These are phyloP conservation scores for Hypseocharis bilobata DNA, from an alignment of 441 rosid genomes.

Conservation along the genomic window DNA sequence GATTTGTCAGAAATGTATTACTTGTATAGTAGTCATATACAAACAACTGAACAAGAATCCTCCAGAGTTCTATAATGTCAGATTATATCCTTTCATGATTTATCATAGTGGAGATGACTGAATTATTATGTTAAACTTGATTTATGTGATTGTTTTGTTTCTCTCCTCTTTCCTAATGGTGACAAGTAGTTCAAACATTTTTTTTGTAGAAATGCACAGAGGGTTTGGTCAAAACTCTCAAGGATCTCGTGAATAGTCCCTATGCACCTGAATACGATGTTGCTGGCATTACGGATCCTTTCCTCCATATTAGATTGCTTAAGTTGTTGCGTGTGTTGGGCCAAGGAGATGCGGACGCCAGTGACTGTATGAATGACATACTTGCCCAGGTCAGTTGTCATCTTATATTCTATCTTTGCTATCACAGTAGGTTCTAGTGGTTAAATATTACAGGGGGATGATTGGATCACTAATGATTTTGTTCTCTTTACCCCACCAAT, in stretches of 20 bases:
- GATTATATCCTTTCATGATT: not conserved
- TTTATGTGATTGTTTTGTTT: constrained; percentile 10
- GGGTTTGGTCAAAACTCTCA: constrained; percentile 71
- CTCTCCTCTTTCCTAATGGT: not conserved
- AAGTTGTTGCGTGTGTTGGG: constrained; percentile 76
- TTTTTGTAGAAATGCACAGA: constrained; percentile 73
- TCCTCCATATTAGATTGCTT: constrained; percentile 90
- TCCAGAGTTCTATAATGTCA: not conserved
- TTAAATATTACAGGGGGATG: not conserved
- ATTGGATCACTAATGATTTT: constrained; percentile 1
- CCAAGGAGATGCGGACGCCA: constrained; percentile 89
- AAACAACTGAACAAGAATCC: not conserved
- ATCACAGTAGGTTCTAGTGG: not conserved
- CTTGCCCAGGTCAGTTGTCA: constrained; percentile 77
- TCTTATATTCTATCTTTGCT: constrained; percentile 13
- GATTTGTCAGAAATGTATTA: not conserved
- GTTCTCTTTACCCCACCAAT: not conserved
- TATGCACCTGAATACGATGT: constrained; percentile 95
- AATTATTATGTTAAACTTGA: constrained; percentile 5
- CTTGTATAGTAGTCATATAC: constrained; percentile 13
- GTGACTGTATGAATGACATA: constrained; percentile 94
- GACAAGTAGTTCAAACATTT: constrained; percentile 18
- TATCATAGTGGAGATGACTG: constrained; percentile 1
- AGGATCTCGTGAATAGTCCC: constrained; percentile 81
- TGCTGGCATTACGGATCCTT: constrained; percentile 94